A percentile compares a stretch with the other conserved stretches of the same genome.
phyloP scores from a whole-genome alignment of 441 rosid genomes.

The Euphorbia schlechtendalii region DNA sequence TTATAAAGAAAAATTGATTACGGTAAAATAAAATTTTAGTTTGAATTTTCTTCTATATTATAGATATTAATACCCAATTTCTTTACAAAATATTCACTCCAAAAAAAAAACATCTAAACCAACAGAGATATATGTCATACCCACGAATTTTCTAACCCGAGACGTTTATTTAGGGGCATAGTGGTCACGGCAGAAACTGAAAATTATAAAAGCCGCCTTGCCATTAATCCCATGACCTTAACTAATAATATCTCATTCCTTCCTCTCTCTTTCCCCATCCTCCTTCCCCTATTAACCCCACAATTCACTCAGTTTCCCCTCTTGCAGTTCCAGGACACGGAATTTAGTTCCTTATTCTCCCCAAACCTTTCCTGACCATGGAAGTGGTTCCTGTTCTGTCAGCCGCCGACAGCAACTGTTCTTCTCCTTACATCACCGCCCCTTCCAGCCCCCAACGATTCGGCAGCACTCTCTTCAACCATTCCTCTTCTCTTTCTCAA shows the following conservation, averaged over 20 bases:
- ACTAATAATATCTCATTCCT: constrained; percentile 19
- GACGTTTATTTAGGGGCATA: too few relatives aligned
- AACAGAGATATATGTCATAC: too few relatives aligned
- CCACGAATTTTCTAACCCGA: too few relatives aligned
- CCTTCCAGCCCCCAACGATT: constrained; percentile 79
- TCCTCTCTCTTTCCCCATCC: constrained; percentile 14
- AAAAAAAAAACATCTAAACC: too few relatives aligned
- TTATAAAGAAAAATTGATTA: too few relatives aligned
- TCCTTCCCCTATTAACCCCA: constrained; percentile 9
- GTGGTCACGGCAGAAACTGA: too few relatives aligned
- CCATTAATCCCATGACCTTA: constrained; percentile 4
- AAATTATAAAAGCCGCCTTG: constrained; percentile 39
- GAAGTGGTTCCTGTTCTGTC: too few relatives aligned
- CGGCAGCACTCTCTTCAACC: constrained; percentile 29
- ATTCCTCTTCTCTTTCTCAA: neutral
- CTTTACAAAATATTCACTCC: too few relatives aligned
- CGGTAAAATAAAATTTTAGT: too few relatives aligned
- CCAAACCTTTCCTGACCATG: too few relatives aligned
- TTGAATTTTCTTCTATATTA: too few relatives aligned
- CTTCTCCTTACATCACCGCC: constrained; percentile 89
- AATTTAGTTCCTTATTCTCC: neutral
- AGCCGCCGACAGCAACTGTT: constrained; percentile 48
- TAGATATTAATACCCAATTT: too few relatives aligned
- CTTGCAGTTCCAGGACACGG: neutral
- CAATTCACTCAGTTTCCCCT: neutral